Evolutionary conservation across 208 protist genomes (phyloP).

Genomic region (Trypanosoma cruzi): DNA sequence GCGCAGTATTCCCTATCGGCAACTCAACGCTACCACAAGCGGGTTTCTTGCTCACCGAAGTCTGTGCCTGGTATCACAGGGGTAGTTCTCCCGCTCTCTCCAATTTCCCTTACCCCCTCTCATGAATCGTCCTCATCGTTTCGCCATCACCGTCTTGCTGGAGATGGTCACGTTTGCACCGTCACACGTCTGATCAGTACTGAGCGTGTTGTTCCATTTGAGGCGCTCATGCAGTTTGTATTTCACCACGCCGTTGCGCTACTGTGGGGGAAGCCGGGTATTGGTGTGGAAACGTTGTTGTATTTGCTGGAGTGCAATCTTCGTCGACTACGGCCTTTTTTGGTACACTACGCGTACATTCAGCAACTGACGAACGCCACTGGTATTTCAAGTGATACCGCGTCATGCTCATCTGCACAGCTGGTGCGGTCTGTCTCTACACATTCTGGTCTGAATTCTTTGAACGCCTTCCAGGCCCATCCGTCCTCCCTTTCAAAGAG

Average conservation of each 20-base stretch:
- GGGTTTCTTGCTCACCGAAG: not conserved
- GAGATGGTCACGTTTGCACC: not conserved
- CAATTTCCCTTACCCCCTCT: not conserved
- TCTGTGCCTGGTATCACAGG: not conserved
- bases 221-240: conserved; percentile 73
- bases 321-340: conserved; percentile 62
- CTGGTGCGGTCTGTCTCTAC: not conserved
- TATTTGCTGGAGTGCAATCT: conserved; percentile 79
- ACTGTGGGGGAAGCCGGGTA: conserved; percentile 61
- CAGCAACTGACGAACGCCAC: conserved; percentile 29
- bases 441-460: not conserved
- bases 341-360: conserved; percentile 52
- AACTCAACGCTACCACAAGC: conserved; percentile 24
- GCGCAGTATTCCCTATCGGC: not conserved
- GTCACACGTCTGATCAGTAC: not conserved
- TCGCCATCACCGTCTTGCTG: not conserved
- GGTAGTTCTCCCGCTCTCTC: not conserved
- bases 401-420: not conserved
- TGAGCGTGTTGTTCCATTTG: conserved; percentile 49
- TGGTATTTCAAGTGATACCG: not conserved
- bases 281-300: conserved; percentile 64
- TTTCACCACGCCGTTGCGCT: conserved; percentile 72
- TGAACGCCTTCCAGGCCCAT: not conserved
- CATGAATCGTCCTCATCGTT: not conserved
- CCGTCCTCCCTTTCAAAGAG: not conserved